Percentiles rank a stretch among this genome's conserved stretches.
These are phyloP conservation scores for Kurtzmaniella quercitrusa DNA, from an alignment of 1,139 yeast genomes.

Conservation along the genomic window DNA sequence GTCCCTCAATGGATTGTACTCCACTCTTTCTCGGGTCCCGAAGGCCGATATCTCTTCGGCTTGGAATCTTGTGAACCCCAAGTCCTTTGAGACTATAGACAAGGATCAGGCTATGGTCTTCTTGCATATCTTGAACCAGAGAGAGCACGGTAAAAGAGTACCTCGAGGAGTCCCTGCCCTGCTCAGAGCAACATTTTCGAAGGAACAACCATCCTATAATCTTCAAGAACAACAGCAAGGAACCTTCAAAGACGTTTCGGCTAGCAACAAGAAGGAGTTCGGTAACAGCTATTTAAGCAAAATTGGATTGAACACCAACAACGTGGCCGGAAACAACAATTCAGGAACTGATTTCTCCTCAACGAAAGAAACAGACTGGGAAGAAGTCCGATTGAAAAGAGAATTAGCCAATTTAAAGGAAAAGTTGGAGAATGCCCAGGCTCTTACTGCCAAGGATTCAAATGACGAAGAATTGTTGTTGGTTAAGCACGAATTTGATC, in stretches of 20 bases:
- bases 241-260: conserved; percentile 6
- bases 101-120: conserved; percentile 89
- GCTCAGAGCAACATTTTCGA: conserved; percentile 84
- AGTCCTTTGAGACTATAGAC: conserved; percentile 80
- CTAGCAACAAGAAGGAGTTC: conserved; percentile 31
- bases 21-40: conserved; percentile 68
- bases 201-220: conserved; percentile 77
- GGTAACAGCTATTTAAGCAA: conserved; percentile 38
- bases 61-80: conserved; percentile 94
- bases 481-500: conserved; percentile 73
- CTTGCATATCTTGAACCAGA: conserved; percentile 84
- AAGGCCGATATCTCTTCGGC: conserved; percentile 85
- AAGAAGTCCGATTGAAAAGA: conserved; percentile 76
- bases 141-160: conserved; percentile 81
- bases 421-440: conserved; percentile 56
- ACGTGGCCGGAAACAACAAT: conserved; percentile 45
- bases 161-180: conserved; percentile 96
- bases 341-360: conserved; percentile 73
- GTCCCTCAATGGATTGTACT: conserved; percentile 64
- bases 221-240: conserved; percentile 26
- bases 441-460: conserved; percentile 33
- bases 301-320: conserved; percentile 33
- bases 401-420: conserved; percentile 72
- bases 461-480: conserved; percentile 25
- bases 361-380: conserved; percentile 80